Conservation (phyloP, 2,329 filamentous ascomycete species). For the Cercospora citrullina region DNA sequence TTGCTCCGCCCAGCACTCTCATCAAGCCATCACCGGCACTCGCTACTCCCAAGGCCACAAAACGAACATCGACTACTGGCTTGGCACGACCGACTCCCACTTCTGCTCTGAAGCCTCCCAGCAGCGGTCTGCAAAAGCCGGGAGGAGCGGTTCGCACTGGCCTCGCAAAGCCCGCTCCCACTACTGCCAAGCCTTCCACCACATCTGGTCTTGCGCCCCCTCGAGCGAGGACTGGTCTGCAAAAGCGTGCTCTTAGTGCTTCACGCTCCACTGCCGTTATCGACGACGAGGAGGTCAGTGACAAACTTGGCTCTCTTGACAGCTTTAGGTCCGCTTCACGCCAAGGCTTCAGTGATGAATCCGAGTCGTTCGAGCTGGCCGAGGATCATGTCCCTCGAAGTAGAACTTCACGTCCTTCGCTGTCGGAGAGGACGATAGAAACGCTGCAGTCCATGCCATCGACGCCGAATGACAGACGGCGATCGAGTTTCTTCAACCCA, state of each 20-base stretch:
- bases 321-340: slow-evolving; percentile 47
- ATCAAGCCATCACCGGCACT: not conserved
- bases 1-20: not conserved
- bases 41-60: not conserved
- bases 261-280: not conserved
- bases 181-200: slow-evolving; percentile 5
- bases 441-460: slow-evolving; percentile 76
- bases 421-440: slow-evolving; percentile 83
- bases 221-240: slow-evolving; percentile 1
- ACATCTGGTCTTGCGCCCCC: slow-evolving; percentile 11
- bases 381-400: slow-evolving; percentile 18
- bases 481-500: slow-evolving; percentile 71
- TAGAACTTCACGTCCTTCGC: slow-evolving; percentile 55
- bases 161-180: slow-evolving; percentile 7
- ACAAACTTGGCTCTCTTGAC: slow-evolving; percentile 46
- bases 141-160: not conserved
- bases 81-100: slow-evolving; percentile 9
- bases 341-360: slow-evolving; percentile 35
- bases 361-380: slow-evolving; percentile 25
- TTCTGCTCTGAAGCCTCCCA: slow-evolving; percentile 4
- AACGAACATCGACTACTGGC: not conserved
- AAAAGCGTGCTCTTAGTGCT: slow-evolving; percentile 7
- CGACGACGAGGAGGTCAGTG: slow-evolving; percentile 39
- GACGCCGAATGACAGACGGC: slow-evolving; percentile 68
- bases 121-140: slow-evolving; percentile 7